Percentiles rank a stretch among this genome's conserved stretches.
These are phyloP conservation scores for Suillus subluteus DNA, from an alignment of 768 basidiomycete genomes.

Conservation along the genomic window DNA sequence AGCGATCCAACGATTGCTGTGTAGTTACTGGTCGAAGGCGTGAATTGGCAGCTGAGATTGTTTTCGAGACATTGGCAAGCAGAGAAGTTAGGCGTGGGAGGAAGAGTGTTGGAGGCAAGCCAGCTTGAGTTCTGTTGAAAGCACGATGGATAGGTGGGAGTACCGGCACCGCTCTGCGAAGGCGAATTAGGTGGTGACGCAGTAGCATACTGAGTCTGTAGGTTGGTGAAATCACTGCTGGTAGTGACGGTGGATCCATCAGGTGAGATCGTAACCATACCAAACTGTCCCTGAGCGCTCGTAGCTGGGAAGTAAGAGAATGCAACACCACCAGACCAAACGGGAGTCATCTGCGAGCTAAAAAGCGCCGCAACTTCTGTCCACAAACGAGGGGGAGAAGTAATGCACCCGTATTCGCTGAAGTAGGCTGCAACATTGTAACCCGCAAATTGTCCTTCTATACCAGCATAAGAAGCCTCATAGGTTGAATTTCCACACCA, in stretches of 20 bases:
- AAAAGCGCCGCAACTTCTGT: constrained; percentile 78
- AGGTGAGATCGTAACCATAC: constrained; percentile 77
- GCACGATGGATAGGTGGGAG: constrained; percentile 58
- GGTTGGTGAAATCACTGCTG: constrained; percentile 66
- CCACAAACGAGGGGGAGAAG: constrained; percentile 69
- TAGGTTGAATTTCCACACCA: constrained; percentile 80
- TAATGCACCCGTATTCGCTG: constrained; percentile 84
- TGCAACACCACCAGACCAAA: constrained; percentile 89
- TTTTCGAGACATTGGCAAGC: constrained; percentile 79
- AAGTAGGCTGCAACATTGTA: constrained; percentile 88
- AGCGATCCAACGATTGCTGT: constrained; percentile 61
- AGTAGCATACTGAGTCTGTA: constrained; percentile 62
- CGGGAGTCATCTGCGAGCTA: constrained; percentile 68
- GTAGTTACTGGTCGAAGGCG: constrained; percentile 62
- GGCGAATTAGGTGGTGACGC: constrained; percentile 69
- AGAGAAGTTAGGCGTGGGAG: constrained; percentile 80
- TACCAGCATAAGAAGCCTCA: constrained; percentile 56
- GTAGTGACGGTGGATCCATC: constrained; percentile 70
- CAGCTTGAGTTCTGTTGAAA: constrained; percentile 62
- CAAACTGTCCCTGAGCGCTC: constrained; percentile 77
- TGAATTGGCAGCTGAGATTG: constrained; percentile 75
- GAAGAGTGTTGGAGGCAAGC: constrained; percentile 69
- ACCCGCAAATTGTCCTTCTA: constrained; percentile 56
- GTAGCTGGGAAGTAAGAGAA: constrained; percentile 88
- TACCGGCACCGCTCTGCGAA: constrained; percentile 53